Evolutionary conservation across 208 protist species (phyloP), one percentile per base, ranked within the genome.

Genomic region (Acanthamoeba polyphaga): DNA sequence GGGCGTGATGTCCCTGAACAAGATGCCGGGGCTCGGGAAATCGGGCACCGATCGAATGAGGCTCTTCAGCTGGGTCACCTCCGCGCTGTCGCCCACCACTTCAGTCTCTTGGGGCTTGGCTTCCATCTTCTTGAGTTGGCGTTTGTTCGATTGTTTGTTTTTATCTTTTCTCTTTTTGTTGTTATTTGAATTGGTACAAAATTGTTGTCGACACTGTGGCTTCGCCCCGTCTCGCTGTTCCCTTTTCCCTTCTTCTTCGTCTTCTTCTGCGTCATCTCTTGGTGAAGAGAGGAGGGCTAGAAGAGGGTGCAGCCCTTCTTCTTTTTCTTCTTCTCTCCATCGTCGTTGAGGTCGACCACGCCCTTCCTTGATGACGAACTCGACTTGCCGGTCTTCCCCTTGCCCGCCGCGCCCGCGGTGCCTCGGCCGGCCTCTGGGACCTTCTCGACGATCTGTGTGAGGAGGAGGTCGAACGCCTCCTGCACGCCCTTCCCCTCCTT

Each of bases 1-100:
- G 27, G 78, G 38, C 78, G 78, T 85, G 34, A 85, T 85, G 51
- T 85, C 78, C 27, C 78, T n/a, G 32, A 85, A 85, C 46, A 85
- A 58, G 51, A 85, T 85, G 78, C 78, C 78, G n/a, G 78, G 78
- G 22, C 51, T 51, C 1, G 78, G 78, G 24, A 85, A 85, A 58
- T 85, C 78, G 19, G 78, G 78, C 15, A 85, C 78, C 38, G 51
- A 0, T 12, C 78, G 78, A 58, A 85, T 85, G 78, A 85, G 78
- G 78, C 51, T 34, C 38, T 85, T 51, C 27, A 85, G 51, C 12
- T 85, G 38, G 38, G 27, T 85, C 46, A 58, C 78, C 43, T 60
- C 46, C 17, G 22, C 78, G 43, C 78, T 58, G 78, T 85, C 51
- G 1, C 27, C 43, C 17, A 27, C 74, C 29, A 34, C 68, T 22